phyloP scores from a whole-genome alignment of 2,329 filamentous ascomycete species.

The Botrytis elliptica region DNA sequence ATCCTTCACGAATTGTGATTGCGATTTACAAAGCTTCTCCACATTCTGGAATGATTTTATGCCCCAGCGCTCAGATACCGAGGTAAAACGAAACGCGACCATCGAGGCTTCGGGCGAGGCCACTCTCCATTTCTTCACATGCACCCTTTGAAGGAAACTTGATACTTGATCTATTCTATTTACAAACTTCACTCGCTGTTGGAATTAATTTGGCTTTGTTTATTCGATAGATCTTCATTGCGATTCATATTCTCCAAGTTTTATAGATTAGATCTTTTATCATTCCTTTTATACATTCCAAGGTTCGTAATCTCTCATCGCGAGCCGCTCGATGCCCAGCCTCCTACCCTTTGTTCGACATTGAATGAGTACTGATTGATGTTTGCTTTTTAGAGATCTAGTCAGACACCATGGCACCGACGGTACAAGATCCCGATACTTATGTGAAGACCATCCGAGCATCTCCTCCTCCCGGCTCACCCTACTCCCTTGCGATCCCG shows the following conservation, averaged over 20 bases:
- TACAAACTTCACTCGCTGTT: conserved; percentile 1
- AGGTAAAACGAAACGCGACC: conserved; percentile 18
- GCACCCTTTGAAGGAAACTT: neutral
- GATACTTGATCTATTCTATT: conserved; percentile 10
- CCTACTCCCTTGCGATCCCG: conserved; percentile 76
- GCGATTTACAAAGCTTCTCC: conserved; percentile 12
- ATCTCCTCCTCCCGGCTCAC: conserved; percentile 42
- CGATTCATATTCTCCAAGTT: neutral
- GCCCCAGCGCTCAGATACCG: conserved; percentile 7
- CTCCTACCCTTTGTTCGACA: neutral
- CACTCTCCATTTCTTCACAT: conserved; percentile 14
- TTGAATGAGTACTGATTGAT: conserved; percentile 1
- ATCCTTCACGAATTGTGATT: neutral
- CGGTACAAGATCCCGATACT: conserved; percentile 31
- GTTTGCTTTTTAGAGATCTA: neutral
- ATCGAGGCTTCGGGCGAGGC: conserved; percentile 15
- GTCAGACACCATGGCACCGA: conserved; percentile 30
- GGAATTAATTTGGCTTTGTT: neutral
- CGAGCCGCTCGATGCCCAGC: neutral
- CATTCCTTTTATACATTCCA: neutral
- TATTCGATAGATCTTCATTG: neutral
- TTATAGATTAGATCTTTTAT: neutral
- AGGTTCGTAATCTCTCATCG: neutral
- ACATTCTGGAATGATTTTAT: neutral
- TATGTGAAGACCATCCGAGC: conserved; percentile 29